Evolutionary conservation across 352 stramenopile species (phyloP).

Genomic region (Pythium insidiosum): DNA sequence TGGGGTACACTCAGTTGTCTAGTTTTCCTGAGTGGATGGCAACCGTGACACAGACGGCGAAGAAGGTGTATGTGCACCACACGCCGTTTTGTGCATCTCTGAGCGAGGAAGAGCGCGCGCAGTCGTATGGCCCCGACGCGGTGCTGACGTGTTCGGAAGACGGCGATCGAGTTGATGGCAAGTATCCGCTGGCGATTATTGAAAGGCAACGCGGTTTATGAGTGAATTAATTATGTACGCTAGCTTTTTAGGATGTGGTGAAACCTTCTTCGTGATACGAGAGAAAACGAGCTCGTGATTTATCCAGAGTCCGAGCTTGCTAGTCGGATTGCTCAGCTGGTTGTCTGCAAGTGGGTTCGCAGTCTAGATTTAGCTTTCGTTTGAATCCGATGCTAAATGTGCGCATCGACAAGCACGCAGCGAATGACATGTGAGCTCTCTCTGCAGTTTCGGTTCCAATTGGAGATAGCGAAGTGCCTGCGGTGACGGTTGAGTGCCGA

Average conservation of each 20-base stretch:
- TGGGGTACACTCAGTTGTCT: slow-evolving; percentile 10
- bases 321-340: background rate
- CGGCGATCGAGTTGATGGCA: background rate
- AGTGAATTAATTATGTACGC: background rate
- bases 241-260: background rate
- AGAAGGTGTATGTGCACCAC: no score
- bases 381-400: no score
- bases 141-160: slow-evolving; percentile 2
- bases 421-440: no score
- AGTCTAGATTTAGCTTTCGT: background rate
- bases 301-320: background rate
- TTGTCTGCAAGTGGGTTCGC: background rate
- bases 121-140: background rate
- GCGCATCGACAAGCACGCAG: no score
- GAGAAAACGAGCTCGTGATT: background rate
- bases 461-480: no score
- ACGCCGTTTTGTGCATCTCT: no score
- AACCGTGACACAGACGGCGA: slow-evolving; percentile 9
- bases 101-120: background rate
- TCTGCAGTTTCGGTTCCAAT: no score
- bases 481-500: no score
- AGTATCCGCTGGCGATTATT: slow-evolving; percentile 1
- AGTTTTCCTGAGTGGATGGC: slow-evolving; percentile 12
- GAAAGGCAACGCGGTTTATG: background rate
- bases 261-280: background rate